A percentile compares a stretch with the other conserved stretches of the same genome.
phyloP scores from a whole-genome alignment of 768 basidiomycete genomes.

The Boletus speciosus region DNA sequence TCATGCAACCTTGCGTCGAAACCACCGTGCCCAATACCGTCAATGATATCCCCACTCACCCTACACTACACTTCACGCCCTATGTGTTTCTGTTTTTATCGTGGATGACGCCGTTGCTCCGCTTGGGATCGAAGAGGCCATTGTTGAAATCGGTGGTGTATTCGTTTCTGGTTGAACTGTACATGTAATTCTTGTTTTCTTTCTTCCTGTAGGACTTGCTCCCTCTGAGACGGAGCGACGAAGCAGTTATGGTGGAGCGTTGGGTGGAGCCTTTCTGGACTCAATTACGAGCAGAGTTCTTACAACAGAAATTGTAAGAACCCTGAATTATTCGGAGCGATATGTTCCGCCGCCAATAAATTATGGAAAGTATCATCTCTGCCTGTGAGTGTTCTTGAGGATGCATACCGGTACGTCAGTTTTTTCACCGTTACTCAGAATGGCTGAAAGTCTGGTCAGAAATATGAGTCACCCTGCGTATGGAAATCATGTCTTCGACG shows the following conservation, averaged over 20 bases:
- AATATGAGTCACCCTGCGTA: slow-evolving; percentile 32
- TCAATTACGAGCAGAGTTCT: slow-evolving; percentile 16
- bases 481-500: slow-evolving; percentile 28
- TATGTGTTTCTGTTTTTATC: slow-evolving; percentile 22
- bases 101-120: slow-evolving; percentile 27
- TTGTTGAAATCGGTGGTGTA: slow-evolving; percentile 31
- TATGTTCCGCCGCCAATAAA: slow-evolving; percentile 15
- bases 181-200: slow-evolving; percentile 12
- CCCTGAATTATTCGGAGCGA: slow-evolving; percentile 15
- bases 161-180: slow-evolving; percentile 22
- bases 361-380: slow-evolving; percentile 13
- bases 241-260: slow-evolving; percentile 21
- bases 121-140: slow-evolving; percentile 26
- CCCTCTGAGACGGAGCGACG: slow-evolving; percentile 25
- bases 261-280: slow-evolving; percentile 26
- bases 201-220: slow-evolving; percentile 20
- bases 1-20: slow-evolving; percentile 25
- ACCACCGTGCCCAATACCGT: slow-evolving; percentile 7
- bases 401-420: slow-evolving; percentile 21
- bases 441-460: slow-evolving; percentile 13
- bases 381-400: slow-evolving; percentile 16
- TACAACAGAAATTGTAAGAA: slow-evolving; percentile 12
- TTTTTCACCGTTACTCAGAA: background rate
- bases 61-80: slow-evolving; percentile 11
- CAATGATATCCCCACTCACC: slow-evolving; percentile 21